These are phyloP conservation scores for Colletotrichum abscissum DNA, from an alignment of 2,329 filamentous ascomycete species.

Conservation along the genomic window DNA sequence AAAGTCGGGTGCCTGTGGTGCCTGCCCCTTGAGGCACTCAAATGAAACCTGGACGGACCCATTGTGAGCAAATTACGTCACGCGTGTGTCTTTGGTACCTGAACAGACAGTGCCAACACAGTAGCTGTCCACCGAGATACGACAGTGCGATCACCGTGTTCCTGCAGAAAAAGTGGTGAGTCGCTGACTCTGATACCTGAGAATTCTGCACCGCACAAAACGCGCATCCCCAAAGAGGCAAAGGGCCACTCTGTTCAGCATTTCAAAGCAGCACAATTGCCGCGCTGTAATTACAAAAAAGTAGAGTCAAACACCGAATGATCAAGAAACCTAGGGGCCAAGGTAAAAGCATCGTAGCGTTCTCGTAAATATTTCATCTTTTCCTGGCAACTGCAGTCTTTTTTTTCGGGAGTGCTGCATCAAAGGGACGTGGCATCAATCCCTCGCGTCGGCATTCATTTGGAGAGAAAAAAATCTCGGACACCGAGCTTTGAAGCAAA, in stretches of 20 bases:
- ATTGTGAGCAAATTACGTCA: constrained; percentile 35
- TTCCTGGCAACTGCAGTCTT: neutral
- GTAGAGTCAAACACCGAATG: constrained; percentile 9
- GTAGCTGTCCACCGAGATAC: accelerated
- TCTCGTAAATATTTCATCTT: neutral
- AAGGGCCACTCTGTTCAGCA: constrained; percentile 19
- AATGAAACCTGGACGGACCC: constrained; percentile 33
- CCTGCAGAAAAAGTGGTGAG: constrained; percentile 1
- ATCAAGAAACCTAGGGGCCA: neutral
- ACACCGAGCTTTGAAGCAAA: constrained; percentile 1
- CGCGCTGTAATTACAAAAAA: constrained; percentile 3
- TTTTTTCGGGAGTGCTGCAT: neutral
- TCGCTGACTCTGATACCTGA: constrained; percentile 4
- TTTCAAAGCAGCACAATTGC: constrained; percentile 33
- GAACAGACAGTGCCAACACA: neutral
- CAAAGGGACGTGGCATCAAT: neutral
- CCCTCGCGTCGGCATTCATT: neutral
- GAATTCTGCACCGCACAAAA: constrained; percentile 35
- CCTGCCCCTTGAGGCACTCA: constrained; percentile 4
- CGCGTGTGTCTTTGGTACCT: constrained; percentile 14
- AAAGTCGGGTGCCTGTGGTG: neutral
- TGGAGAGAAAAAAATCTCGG: neutral
- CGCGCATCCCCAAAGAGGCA: constrained; percentile 31
- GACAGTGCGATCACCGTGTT: neutral
- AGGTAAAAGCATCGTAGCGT: neutral